phyloP scores from a whole-genome alignment of 2,329 filamentous ascomycete genomes.

The Paecilomyces niveus region DNA sequence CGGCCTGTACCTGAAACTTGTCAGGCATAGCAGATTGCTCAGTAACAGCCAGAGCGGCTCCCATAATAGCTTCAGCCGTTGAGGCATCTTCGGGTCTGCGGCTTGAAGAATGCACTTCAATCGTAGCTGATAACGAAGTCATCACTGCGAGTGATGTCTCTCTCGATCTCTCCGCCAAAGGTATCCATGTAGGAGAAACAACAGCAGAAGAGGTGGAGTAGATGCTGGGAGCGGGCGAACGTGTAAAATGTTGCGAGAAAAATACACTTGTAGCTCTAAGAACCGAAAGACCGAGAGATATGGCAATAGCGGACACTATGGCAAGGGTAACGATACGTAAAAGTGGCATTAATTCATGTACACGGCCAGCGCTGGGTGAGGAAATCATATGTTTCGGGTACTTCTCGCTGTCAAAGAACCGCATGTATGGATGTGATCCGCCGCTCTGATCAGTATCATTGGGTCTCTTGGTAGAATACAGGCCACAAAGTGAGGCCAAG shows the following conservation, averaged over 20 bases:
- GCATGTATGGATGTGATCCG: slow-evolving; percentile 3
- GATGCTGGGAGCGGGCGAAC: slow-evolving; percentile 16
- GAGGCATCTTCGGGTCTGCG: slow-evolving; percentile 12
- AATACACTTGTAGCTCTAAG: slow-evolving; percentile 17
- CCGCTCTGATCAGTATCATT: slow-evolving; percentile 11
- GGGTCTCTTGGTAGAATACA: slow-evolving; percentile 19
- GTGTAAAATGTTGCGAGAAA: slow-evolving; percentile 17
- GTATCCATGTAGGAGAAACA: slow-evolving; percentile 13
- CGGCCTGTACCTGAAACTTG: slow-evolving; percentile 46
- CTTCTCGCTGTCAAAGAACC: slow-evolving; percentile 16
- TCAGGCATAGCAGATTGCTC: slow-evolving; percentile 23
- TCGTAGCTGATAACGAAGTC: slow-evolving; percentile 8
- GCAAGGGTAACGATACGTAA: slow-evolving; percentile 21
- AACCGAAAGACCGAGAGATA: slow-evolving; percentile 24
- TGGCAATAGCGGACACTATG: slow-evolving; percentile 19
- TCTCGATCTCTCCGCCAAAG: slow-evolving; percentile 11
- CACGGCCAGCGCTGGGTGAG: slow-evolving; percentile 13
- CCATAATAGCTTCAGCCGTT: slow-evolving; percentile 18
- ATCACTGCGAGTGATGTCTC: slow-evolving; percentile 20
- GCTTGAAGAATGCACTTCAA: slow-evolving; percentile 11
- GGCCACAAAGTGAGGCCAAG: slow-evolving; percentile 33
- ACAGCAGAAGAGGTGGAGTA: slow-evolving; percentile 8
- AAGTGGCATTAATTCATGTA: slow-evolving; percentile 16
- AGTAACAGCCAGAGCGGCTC: slow-evolving; percentile 14
- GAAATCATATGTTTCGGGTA: slow-evolving; percentile 17